These are phyloP conservation scores for Coemansia sp. DNA, from an alignment of 371 early-diverging fungal species.

Conservation along the genomic window DNA sequence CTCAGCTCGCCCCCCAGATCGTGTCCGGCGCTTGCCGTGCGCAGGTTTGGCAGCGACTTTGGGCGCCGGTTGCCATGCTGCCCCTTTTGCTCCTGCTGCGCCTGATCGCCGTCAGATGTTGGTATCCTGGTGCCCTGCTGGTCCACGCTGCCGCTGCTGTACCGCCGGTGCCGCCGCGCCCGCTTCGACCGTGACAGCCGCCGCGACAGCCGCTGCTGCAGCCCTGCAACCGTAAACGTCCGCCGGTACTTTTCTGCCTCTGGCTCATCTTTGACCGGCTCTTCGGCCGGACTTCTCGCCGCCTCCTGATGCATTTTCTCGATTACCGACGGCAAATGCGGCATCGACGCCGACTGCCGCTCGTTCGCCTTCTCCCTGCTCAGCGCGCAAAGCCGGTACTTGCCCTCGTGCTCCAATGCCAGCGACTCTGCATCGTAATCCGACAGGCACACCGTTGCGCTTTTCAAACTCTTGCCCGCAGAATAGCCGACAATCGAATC, in stretches of 20 bases:
- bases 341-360: constrained; percentile 4
- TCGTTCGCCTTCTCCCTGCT: not conserved
- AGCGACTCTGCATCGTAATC: not conserved
- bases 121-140: not conserved
- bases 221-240: not conserved
- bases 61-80: not conserved
- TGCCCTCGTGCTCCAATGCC: not conserved
- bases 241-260: not conserved
- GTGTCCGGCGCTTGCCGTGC: not conserved
- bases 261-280: not conserved
- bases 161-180: not conserved
- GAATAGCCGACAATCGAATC: not conserved
- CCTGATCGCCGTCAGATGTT: not conserved
- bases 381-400: not conserved
- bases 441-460: constrained; percentile 22
- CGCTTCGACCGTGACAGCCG: not conserved
- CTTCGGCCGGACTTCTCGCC: not conserved
- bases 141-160: constrained; percentile 4
- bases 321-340: constrained; percentile 3
- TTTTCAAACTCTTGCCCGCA: constrained; percentile 4
- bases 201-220: constrained; percentile 1
- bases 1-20: not conserved
- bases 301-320: not conserved
- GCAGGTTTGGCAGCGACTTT: constrained; percentile 2
- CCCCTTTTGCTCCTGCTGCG: too few species aligned